Evolutionary conservation across 1,284 basidiomycete species (phyloP), one percentile per base, ranked within the genome.

Genomic region (Jaminaea rosea): DNA sequence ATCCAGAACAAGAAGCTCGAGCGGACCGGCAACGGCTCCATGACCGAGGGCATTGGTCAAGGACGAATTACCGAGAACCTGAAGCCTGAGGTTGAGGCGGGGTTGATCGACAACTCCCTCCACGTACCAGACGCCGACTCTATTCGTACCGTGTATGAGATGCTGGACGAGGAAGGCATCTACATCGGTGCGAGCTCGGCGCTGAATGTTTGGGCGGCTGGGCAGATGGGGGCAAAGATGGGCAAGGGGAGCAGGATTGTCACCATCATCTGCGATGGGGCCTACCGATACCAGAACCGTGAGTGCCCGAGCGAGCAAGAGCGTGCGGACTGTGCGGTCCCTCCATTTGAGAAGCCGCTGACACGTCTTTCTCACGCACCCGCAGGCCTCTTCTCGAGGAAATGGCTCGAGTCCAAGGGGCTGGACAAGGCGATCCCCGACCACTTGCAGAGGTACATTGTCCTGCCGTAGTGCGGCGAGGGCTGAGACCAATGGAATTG

Each of bases 41-140:
- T 99, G 72, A 98, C 94, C 2, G 93, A 98, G 81, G 93, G 92
- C 44, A 97, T 98, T 65, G 94, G 94, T 60, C 94, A 99, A 76
- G 93, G 93, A 21, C 85, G 93, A 56, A 82, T 99, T 47, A 99
- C 93, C n/a, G 80, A 88, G 67, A 99, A 99, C 76, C 78, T 98
- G 61, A 84, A 79, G 37, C 89, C 85, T 0, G 87, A 97, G 73
- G 79, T 97, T 37, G 34, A 60, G 27, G 39, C 2, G 2, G 79
- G 83, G 11, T 78, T 88, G 44, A 60, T 98, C 31, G 81, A 85
- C 50, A 88, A 89, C 24, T 87, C 90, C 13, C 78, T 97, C 60
- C 84, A 83, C 64, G 85, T 98, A 42, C 80, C 89, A 4, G 94
- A 99, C 72, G 83, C 84, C 67, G 86, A 93, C 72, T 85, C 87